Conservation (phyloP, 306 rosid species). For the Malus sieversii region DNA sequence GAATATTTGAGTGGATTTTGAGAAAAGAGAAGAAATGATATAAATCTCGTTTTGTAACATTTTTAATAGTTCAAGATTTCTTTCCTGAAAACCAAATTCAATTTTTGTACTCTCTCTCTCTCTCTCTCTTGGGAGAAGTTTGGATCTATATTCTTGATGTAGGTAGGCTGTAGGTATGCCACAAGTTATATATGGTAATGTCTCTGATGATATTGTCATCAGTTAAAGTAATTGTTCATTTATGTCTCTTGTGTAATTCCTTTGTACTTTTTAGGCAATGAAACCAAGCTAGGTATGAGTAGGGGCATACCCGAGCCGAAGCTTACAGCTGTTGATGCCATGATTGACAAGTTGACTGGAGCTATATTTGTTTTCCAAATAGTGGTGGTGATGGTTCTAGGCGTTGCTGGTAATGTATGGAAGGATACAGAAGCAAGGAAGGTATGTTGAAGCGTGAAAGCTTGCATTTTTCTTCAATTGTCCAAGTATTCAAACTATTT, state of each 20-base stretch:
- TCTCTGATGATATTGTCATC: not conserved
- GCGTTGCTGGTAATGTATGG: slow-evolving; percentile 96
- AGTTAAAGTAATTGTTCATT: slow-evolving; percentile 15
- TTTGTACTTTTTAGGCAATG: slow-evolving; percentile 59
- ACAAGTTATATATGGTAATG: not conserved
- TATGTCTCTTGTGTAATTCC: slow-evolving; percentile 7
- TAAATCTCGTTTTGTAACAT: not conserved
- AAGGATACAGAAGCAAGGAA: slow-evolving; percentile 95
- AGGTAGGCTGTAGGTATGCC: not conserved
- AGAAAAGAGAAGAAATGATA: not conserved
- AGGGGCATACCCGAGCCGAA: slow-evolving; percentile 97
- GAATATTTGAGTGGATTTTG: not conserved
- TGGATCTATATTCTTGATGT: not conserved
- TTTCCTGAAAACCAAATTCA: not conserved
- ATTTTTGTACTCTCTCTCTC: not conserved
- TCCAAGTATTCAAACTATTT: not conserved
- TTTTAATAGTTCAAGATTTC: not conserved
- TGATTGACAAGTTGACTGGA: slow-evolving; percentile 97
- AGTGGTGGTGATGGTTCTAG: slow-evolving; percentile 94
- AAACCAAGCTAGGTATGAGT: slow-evolving; percentile 98
- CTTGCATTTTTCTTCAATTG: slow-evolving; percentile 13
- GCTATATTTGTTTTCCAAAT: slow-evolving; percentile 95
- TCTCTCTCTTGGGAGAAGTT: not conserved
- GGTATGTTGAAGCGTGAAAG: slow-evolving; percentile 36
- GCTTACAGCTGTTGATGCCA: slow-evolving; percentile 97